These are phyloP conservation scores for Pleurotus eryngii DNA, from an alignment of 768 basidiomycete genomes.

Conservation along the genomic window DNA sequence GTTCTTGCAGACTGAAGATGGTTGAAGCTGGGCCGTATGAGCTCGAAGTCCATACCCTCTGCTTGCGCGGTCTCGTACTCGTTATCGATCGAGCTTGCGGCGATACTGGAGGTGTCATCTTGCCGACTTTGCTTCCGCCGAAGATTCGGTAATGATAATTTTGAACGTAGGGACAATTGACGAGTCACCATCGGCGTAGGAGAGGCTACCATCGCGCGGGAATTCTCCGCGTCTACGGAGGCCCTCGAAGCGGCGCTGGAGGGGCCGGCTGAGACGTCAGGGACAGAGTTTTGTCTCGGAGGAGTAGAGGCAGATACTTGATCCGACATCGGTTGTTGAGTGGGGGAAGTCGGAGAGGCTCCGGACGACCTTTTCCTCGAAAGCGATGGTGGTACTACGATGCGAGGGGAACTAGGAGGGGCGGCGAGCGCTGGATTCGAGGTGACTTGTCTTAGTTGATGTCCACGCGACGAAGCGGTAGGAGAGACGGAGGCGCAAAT, in stretches of 20 bases:
- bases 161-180: slow-evolving; percentile 47
- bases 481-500: slow-evolving; percentile 20
- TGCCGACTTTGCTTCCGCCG: slow-evolving; percentile 40
- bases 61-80: slow-evolving; percentile 67
- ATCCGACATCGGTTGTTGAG: neutral
- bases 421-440: slow-evolving; percentile 26
- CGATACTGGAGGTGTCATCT: slow-evolving; percentile 28
- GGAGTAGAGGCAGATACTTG: neutral
- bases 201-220: slow-evolving; percentile 32
- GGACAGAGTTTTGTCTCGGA: neutral
- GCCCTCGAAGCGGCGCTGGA: neutral
- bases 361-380: neutral
- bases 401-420: slow-evolving; percentile 7
- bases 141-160: slow-evolving; percentile 68
- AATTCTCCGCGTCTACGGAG: slow-evolving; percentile 18
- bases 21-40: slow-evolving; percentile 59
- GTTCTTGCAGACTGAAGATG: slow-evolving; percentile 35
- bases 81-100: slow-evolving; percentile 17
- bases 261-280: neutral
- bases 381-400: slow-evolving; percentile 1
- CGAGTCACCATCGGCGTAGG: slow-evolving; percentile 35
- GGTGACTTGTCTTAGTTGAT: slow-evolving; percentile 22
- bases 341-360: neutral
- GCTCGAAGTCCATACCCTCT: slow-evolving; percentile 79
- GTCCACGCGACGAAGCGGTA: slow-evolving; percentile 14